These are phyloP conservation scores for Raphanus sativus DNA, from an alignment of 345 rosid species.

Conservation along the genomic window DNA sequence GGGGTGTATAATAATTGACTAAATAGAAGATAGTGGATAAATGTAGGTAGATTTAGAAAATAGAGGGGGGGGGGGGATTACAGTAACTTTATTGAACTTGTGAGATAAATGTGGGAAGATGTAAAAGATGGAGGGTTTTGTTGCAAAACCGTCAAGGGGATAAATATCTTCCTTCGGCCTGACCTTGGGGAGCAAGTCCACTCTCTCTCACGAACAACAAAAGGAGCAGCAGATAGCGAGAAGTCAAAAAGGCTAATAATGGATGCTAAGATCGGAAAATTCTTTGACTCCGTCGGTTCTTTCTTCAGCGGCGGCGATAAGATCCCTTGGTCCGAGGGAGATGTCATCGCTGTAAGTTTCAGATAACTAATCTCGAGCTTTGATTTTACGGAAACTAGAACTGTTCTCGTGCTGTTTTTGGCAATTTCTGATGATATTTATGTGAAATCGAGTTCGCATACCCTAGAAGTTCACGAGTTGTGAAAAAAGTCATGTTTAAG, in stretches of 20 bases:
- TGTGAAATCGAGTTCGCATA: slow-evolving; percentile 2
- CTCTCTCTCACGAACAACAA: slow-evolving; percentile 2
- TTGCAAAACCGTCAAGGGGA: not conserved
- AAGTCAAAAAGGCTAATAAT: slow-evolving; percentile 23
- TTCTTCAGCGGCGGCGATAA: slow-evolving; percentile 75
- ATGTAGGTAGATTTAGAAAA: not conserved
- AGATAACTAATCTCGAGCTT: not conserved
- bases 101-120: not conserved
- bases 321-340: slow-evolving; percentile 84
- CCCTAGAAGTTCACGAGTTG: not conserved
- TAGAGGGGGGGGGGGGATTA: not conserved
- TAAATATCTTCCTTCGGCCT: not conserved
- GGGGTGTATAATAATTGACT: not conserved
- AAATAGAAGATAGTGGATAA: not conserved
- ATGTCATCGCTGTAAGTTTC: slow-evolving; percentile 59
- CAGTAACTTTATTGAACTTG: not conserved
- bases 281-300: slow-evolving; percentile 54
- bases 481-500: not conserved
- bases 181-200: slow-evolving; percentile 23
- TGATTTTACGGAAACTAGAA: not conserved
- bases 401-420: not conserved
- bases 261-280: slow-evolving; percentile 40
- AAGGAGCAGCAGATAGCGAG: not conserved
- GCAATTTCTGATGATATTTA: not conserved
- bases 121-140: not conserved